These are phyloP conservation scores for Coniochaeta hoffmannii DNA, from an alignment of 2,329 filamentous ascomycete genomes.

Conservation along the genomic window DNA sequence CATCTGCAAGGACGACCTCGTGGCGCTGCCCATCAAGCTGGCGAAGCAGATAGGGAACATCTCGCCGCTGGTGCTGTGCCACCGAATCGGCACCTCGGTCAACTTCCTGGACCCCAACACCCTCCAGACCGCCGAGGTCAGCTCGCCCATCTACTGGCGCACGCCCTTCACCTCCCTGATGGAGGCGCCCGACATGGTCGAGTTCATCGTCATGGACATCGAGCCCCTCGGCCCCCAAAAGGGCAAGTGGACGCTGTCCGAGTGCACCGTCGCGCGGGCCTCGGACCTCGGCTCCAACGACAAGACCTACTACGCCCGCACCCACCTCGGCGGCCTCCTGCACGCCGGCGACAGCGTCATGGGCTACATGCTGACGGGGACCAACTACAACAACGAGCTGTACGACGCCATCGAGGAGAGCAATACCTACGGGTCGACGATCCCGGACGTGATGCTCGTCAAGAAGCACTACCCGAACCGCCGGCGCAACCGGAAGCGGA, in stretches of 20 bases:
- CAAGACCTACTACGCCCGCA: slow-evolving; percentile 80
- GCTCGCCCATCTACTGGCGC: slow-evolving; percentile 81
- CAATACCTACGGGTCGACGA: slow-evolving; percentile 64
- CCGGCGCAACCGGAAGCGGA: slow-evolving; percentile 74
- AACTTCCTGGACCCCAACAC: slow-evolving; percentile 87
- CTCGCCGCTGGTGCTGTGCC: slow-evolving; percentile 75
- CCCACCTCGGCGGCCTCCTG: slow-evolving; percentile 79
- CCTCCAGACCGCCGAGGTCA: slow-evolving; percentile 82
- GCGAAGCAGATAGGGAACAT: slow-evolving; percentile 88
- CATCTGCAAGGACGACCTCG: slow-evolving; percentile 94
- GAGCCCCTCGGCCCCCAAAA: slow-evolving; percentile 68
- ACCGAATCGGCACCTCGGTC: slow-evolving; percentile 80
- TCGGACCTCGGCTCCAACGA: slow-evolving; percentile 83
- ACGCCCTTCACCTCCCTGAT: slow-evolving; percentile 77
- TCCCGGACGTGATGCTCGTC: slow-evolving; percentile 90
- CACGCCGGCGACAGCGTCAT: slow-evolving; percentile 87
- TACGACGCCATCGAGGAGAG: slow-evolving; percentile 77
- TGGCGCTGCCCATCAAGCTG: slow-evolving; percentile 84
- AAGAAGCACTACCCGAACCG: slow-evolving; percentile 89
- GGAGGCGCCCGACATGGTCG: slow-evolving; percentile 76
- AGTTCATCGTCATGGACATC: slow-evolving; percentile 94
- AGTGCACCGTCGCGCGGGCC: slow-evolving; percentile 81
- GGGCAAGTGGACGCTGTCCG: slow-evolving; percentile 77
- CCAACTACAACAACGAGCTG: slow-evolving; percentile 86
- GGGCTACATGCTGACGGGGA: slow-evolving; percentile 84